Base-by-base conservation (phyloP, 1,284 basidiomycete species). In the Ustilago cynodontis region DNA sequence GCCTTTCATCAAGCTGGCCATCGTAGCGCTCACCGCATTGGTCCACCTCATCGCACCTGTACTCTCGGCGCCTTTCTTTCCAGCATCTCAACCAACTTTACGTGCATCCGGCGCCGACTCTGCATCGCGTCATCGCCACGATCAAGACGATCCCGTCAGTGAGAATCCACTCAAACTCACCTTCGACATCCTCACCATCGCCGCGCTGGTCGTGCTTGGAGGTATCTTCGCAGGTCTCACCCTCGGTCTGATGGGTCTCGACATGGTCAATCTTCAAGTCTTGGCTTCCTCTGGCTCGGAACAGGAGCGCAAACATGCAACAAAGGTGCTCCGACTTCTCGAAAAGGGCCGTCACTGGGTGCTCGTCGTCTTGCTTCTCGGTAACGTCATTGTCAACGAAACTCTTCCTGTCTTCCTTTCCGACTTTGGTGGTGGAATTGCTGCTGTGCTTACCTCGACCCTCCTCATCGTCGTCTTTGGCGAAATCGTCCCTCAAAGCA, bases 171-270 rank as follows among this genome's bases (percentile, higher is more conserved):
- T 72, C 63, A 76, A 82, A 43, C 78, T 82, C 31, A 65, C 69
- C 41, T 37, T 82, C 52, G 79, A 80, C 59, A 69, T 77, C 28
- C 63, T 82, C 51, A 77, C 71, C 43, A 81, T 80, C 55, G 80
- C 80, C 26, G 80, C 75, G 16, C 70, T 85, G 7, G 83, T 85
- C 13, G 64, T 84, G 14, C 74, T 83, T 16, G 87, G 88, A 4
- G 88, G 88, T 13, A 80, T 88, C 28, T 88, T 88, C 80, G 87
- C 87, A 0, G 88, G 88, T 5, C 88, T 97, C 59, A 97, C 94
- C 0, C 90, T 98, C 22, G 95, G 93, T 6, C 88, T 97, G 33
- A 97, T 97, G 95, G 95, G 95, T 1, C 90, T 97, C 20, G 95
- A 98, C 82, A 93, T 95, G 79, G 90, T 98, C 49, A 94, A 97